These are phyloP conservation scores for Gonapodya prolifera DNA, from an alignment of 192 early-diverging fungal genomes.

Conservation along the genomic window DNA sequence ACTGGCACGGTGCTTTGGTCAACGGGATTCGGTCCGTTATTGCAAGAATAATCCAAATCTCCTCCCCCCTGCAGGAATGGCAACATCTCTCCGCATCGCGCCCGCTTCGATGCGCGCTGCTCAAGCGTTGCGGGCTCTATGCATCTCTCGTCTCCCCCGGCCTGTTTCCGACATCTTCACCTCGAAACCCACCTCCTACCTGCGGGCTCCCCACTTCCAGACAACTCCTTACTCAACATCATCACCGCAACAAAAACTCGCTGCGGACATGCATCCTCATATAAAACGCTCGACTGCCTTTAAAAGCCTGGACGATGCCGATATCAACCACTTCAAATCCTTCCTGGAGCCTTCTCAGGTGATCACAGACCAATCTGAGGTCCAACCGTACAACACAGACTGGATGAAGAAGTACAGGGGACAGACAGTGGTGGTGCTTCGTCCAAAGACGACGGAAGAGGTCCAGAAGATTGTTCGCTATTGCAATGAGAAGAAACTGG, in stretches of 20 bases:
- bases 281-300: conserved; percentile 23
- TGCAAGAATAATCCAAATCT: no score
- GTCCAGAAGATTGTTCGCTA: conserved; percentile 75
- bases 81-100: no score
- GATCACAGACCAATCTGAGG: conserved; percentile 38
- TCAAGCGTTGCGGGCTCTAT: no score
- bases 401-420: conserved; percentile 95
- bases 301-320: conserved; percentile 38
- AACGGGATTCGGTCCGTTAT: no score
- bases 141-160: no score
- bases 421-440: conserved; percentile 61
- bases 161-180: no score
- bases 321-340: conserved; percentile 45
- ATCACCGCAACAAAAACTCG: background rate
- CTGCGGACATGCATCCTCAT: background rate
- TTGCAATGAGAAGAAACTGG: conserved; percentile 71
- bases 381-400: conserved; percentile 66
- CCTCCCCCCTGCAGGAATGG: no score
- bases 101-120: no score
- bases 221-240: background rate
- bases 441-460: conserved; percentile 73
- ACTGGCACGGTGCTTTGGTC: no score
- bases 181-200: no score
- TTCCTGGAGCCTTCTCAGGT: conserved; percentile 28
- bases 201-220: no score